These are phyloP conservation scores for Agastache rugosa DNA, from an alignment of 257 asterid genomes.

Conservation along the genomic window DNA sequence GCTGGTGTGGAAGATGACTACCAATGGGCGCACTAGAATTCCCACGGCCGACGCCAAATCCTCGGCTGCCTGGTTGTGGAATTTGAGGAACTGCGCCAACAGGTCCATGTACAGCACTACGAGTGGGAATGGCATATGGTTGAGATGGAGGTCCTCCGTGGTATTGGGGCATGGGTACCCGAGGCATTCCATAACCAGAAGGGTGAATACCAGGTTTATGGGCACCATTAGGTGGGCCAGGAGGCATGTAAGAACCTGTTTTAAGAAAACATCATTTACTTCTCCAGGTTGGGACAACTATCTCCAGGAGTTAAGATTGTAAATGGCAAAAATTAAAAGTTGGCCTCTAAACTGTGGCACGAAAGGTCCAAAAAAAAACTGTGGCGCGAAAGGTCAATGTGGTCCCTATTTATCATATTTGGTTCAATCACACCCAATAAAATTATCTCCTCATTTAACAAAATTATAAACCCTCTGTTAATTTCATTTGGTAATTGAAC, in stretches of 20 bases:
- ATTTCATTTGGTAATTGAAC: not conserved
- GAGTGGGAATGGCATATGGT: constrained; percentile 95
- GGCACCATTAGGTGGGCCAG: constrained; percentile 83
- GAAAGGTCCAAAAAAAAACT: no score
- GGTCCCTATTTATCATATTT: not conserved
- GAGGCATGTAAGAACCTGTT: constrained; percentile 83
- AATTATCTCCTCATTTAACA: not conserved
- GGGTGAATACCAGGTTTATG: constrained; percentile 85
- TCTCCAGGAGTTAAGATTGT: not conserved
- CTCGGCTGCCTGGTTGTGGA: constrained; percentile 87
- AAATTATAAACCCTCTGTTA: not conserved
- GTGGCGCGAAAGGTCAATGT: not conserved
- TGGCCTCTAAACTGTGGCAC: not conserved
- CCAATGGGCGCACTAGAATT: constrained; percentile 87
- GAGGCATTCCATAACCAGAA: constrained; percentile 84
- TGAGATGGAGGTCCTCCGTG: constrained; percentile 86
- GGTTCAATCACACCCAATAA: not conserved
- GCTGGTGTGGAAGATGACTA: constrained; percentile 90
- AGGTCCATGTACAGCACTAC: constrained; percentile 93
- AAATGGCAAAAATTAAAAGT: not conserved
- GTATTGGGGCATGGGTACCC: constrained; percentile 80
- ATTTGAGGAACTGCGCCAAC: constrained; percentile 89
- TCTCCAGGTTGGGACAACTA: constrained; percentile 13
- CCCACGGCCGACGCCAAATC: constrained; percentile 95
- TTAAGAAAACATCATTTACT: constrained; percentile 32